phyloP scores from a whole-genome alignment of 2,329 filamentous ascomycete genomes.

The Colletotrichum cereale region DNA sequence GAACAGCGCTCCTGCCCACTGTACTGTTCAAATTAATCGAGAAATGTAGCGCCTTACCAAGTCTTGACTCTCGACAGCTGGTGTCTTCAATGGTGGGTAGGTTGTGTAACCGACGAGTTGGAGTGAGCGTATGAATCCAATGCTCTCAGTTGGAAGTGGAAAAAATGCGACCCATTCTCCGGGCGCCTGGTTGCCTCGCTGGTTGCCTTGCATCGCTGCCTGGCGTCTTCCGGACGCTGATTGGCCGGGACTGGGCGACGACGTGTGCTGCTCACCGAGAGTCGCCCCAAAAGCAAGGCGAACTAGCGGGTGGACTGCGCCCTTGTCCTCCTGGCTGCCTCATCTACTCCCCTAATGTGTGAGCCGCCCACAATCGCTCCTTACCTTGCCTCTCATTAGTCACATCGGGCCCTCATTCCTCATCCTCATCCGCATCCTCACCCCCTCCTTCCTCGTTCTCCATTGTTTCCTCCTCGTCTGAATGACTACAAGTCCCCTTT shows the following conservation, averaged over 20 bases:
- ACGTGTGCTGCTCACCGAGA: conserved; percentile 14
- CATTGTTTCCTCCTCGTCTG: background rate
- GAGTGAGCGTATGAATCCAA: background rate
- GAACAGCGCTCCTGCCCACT: background rate
- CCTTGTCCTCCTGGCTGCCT: conserved; percentile 15
- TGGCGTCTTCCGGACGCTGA: background rate
- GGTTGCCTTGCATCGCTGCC: conserved; percentile 19
- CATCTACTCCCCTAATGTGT: background rate
- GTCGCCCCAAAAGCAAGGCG: conserved; percentile 25
- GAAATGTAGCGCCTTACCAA: background rate
- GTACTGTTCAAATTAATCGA: background rate
- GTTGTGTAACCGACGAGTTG: background rate
- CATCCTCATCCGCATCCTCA: background rate
- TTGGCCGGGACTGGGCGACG: conserved; percentile 1
- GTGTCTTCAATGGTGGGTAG: background rate
- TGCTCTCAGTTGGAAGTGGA: background rate
- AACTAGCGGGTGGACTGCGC: conserved; percentile 17
- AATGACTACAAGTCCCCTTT: conserved; percentile 23
- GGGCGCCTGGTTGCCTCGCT: conserved; percentile 6
- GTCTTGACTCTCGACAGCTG: background rate
- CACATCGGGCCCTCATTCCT: conserved; percentile 1
- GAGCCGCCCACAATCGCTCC: background rate
- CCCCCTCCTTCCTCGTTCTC: conserved; percentile 10
- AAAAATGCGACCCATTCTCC: conserved; percentile 15
- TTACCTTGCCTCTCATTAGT: background rate